Conservation (phyloP, 1,139 yeast genomes). For the Kodamaea plutei region DNA sequence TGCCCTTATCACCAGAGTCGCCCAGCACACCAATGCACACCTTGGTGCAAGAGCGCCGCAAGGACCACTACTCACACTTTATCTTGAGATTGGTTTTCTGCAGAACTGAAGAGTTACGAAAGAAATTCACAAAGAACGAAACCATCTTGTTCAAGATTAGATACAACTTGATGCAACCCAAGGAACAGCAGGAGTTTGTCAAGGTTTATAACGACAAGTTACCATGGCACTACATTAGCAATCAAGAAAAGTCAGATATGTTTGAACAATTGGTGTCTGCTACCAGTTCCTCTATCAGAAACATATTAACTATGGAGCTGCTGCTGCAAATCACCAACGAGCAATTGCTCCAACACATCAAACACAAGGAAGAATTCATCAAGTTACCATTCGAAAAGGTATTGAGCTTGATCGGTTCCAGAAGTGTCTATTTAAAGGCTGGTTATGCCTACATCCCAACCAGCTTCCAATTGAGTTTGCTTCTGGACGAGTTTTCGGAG, state of each 20-base stretch:
- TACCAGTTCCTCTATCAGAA: constrained; percentile 34
- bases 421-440: constrained; percentile 59
- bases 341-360: constrained; percentile 41
- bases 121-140: constrained; percentile 75
- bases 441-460: constrained; percentile 88
- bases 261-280: constrained; percentile 54
- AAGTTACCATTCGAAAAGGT: constrained; percentile 87
- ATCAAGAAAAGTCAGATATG: constrained; percentile 54
- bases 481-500: constrained; percentile 63
- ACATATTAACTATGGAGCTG: constrained; percentile 25
- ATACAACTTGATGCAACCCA: constrained; percentile 56
- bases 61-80: constrained; percentile 90
- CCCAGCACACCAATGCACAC: constrained; percentile 29
- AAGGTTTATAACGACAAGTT: constrained; percentile 47
- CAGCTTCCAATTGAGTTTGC: constrained; percentile 66
- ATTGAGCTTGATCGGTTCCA: constrained; percentile 63
- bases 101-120: constrained; percentile 79
- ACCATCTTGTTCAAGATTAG: constrained; percentile 69
- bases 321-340: constrained; percentile 33
- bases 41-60: constrained; percentile 54
- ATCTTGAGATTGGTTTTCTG: constrained; percentile 87
- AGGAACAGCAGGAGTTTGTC: constrained; percentile 73
- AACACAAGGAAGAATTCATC: constrained; percentile 56
- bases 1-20: constrained; percentile 55
- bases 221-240: constrained; percentile 67